phyloP scores from a whole-genome alignment of 2,329 filamentous ascomycete genomes.

The Fusarium luffae region DNA sequence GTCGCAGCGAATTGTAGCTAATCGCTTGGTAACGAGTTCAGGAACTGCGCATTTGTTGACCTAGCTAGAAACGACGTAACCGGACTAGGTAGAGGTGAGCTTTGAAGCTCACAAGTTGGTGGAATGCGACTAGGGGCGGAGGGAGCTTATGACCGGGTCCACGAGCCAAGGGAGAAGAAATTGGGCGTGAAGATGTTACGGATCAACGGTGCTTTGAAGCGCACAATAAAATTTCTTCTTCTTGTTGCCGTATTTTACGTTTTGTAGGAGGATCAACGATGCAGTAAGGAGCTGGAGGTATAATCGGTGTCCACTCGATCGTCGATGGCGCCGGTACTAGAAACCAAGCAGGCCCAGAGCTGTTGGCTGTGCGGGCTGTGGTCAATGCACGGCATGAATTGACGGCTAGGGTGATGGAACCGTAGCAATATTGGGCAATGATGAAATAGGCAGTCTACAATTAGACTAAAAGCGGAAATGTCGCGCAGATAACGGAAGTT shows the following conservation, averaged over 20 bases:
- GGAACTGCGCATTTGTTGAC: conserved; percentile 5
- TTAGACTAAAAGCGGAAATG: conserved; percentile 1
- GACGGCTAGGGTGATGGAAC: conserved; percentile 8
- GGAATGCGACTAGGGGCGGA: conserved; percentile 12
- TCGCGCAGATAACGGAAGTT: neutral
- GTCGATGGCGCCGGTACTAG: conserved; percentile 21
- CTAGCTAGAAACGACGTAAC: conserved; percentile 17
- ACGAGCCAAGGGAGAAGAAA: conserved; percentile 15
- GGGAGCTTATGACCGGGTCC: conserved; percentile 19
- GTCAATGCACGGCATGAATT: conserved; percentile 30
- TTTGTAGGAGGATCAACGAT: conserved; percentile 1
- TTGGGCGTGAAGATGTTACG: neutral
- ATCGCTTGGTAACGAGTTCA: neutral
- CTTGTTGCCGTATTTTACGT: neutral
- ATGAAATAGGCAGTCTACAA: neutral
- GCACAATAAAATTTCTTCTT: conserved; percentile 2
- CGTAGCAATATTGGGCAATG: conserved; percentile 6
- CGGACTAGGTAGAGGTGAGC: conserved; percentile 19
- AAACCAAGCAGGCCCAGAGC: conserved; percentile 8
- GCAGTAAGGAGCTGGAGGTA: neutral
- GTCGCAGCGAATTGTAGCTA: conserved; percentile 2
- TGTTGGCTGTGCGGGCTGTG: conserved; percentile 2
- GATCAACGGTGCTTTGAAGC: conserved; percentile 11
- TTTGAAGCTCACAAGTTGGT: conserved; percentile 26
- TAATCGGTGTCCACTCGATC: conserved; percentile 19